Evolutionary conservation across 768 basidiomycete species (phyloP).

Genomic region (Agaricus subrufescens): DNA sequence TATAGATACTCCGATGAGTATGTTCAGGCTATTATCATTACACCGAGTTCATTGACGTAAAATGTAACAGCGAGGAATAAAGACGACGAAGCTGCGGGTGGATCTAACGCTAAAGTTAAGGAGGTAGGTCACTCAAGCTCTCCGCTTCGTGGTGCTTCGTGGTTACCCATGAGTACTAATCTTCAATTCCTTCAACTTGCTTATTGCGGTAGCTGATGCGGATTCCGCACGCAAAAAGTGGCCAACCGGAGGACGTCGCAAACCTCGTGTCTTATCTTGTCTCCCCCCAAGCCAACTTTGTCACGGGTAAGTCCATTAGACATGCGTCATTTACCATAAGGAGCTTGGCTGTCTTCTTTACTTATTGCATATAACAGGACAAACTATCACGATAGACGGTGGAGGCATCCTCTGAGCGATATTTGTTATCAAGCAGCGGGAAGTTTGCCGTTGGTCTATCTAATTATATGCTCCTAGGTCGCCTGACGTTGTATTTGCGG

Average conservation of each 20-base stretch:
- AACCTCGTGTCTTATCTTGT: slow-evolving; percentile 18
- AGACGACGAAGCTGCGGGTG: background rate
- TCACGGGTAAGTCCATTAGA: background rate
- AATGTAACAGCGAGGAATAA: background rate
- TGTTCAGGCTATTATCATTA: background rate
- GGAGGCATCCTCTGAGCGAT: background rate
- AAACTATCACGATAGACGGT: background rate
- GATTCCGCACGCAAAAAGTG: background rate
- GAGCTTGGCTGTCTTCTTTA: background rate
- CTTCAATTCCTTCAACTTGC: too few relatives aligned
- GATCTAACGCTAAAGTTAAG: background rate
- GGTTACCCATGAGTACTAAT: background rate
- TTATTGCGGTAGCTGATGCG: background rate
- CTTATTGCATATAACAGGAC: background rate
- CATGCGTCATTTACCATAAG: background rate
- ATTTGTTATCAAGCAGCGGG: background rate
- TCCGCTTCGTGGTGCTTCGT: background rate
- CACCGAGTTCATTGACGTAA: background rate
- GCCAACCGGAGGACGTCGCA: slow-evolving; percentile 12
- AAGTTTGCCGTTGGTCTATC: background rate
- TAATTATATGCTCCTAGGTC: background rate
- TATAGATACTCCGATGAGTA: slow-evolving; percentile 10
- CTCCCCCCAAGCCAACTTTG: slow-evolving; percentile 10
- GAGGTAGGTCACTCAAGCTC: background rate
- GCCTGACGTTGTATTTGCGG: background rate